These are phyloP conservation scores for Syzygium malaccense DNA, from an alignment of 441 rosid species.

Conservation along the genomic window DNA sequence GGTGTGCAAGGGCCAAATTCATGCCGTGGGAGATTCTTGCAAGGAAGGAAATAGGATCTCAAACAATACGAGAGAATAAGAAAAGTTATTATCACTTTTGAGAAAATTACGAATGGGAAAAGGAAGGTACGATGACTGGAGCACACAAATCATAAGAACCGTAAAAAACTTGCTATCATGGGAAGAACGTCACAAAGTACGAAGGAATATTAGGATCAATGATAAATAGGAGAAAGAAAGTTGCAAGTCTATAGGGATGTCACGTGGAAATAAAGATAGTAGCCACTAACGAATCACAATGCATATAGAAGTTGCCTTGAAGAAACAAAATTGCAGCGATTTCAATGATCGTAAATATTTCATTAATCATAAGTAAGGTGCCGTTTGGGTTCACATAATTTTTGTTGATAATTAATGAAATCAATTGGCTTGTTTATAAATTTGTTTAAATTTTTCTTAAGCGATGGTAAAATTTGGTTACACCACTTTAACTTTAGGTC, in stretches of 20 bases:
- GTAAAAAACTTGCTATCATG: not conserved
- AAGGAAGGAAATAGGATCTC: not conserved
- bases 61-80: no score
- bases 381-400: not conserved
- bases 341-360: not conserved
- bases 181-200: not conserved
- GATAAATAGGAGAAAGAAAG: not conserved
- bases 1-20: not conserved
- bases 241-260: not conserved
- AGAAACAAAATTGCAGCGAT: not conserved
- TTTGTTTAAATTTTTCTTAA: not conserved
- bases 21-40: not conserved
- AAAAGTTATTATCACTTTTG: no score
- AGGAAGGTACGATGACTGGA: no score
- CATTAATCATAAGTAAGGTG: not conserved
- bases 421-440: not conserved
- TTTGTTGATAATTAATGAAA: not conserved
- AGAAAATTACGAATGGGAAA: no score
- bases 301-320: not conserved
- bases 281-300: not conserved
- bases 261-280: not conserved
- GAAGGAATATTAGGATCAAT: not conserved
- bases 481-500: fast-evolving
- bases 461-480: not conserved
- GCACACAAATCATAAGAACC: no score